Percentiles rank a stretch among this genome's conserved stretches.
Evolutionary conservation across 1,139 yeast genomes (phyloP).

Genomic region (Nematodospora anomalae): DNA sequence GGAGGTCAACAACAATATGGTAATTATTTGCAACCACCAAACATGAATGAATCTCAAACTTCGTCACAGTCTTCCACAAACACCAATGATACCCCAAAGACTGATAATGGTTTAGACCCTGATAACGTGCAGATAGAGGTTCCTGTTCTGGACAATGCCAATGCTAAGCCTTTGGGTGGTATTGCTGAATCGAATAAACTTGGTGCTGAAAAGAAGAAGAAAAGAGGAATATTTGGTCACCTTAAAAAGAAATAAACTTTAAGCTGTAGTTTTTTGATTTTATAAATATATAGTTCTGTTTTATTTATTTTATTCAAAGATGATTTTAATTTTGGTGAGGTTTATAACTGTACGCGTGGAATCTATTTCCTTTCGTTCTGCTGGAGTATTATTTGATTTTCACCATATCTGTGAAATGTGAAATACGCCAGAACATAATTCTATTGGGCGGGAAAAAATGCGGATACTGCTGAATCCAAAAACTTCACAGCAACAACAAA

Average conservation of each 20-base stretch:
- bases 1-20: constrained; percentile 8
- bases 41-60: constrained; percentile 27
- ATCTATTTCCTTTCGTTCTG: no score
- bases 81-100: constrained; percentile 32
- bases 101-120: constrained; percentile 20
- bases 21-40: constrained; percentile 25
- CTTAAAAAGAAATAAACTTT: constrained; percentile 4
- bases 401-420: no score
- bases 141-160: constrained; percentile 17
- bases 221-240: constrained; percentile 34
- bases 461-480: no score
- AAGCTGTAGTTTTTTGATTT: no score
- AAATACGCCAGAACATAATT: no score
- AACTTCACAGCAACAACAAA: no score
- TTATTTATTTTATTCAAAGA: constrained; percentile 11
- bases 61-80: constrained; percentile 28
- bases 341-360: no score
- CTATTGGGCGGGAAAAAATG: no score
- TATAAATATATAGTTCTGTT: not conserved
- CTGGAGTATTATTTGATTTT: no score
- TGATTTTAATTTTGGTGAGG: no score
- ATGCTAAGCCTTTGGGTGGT: constrained; percentile 39
- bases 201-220: constrained; percentile 17
- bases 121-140: constrained; percentile 10
- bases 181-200: constrained; percentile 22